phyloP scores from a whole-genome alignment of 768 basidiomycete species.

The Lanmaoa rubissima region DNA sequence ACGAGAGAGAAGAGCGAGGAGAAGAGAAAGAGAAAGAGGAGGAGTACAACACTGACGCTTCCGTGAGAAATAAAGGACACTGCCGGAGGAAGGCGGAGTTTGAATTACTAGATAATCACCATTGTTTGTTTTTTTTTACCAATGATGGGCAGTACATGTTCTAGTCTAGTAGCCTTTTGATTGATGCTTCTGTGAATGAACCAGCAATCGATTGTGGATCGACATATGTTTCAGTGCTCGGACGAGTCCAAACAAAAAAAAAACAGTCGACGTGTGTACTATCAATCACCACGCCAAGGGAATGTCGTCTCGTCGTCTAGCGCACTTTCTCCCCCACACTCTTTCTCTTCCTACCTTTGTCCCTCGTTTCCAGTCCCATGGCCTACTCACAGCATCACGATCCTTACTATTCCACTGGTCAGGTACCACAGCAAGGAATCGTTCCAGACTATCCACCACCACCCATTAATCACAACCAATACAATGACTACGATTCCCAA shows the following conservation, averaged over 20 bases:
- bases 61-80: constrained; percentile 35
- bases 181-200: no score
- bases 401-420: constrained; percentile 42
- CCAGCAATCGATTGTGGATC: no score
- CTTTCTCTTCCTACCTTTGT: not conserved
- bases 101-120: constrained; percentile 30
- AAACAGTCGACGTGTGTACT: not conserved
- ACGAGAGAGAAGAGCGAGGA: constrained; percentile 27
- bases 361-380: constrained; percentile 35
- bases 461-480: constrained; percentile 35
- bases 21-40: constrained; percentile 29
- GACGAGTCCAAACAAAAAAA: no score
- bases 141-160: no score
- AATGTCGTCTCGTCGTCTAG: constrained; percentile 6
- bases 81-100: constrained; percentile 43
- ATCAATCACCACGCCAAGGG: constrained; percentile 9
- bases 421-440: constrained; percentile 32
- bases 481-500: constrained; percentile 43
- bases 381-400: constrained; percentile 53
- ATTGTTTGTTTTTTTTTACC: no score
- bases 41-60: constrained; percentile 45
- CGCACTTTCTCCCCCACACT: constrained; percentile 15
- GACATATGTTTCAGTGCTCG: no score
- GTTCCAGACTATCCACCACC: constrained; percentile 38
- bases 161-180: no score